These are phyloP conservation scores for Violaceomyces palustris DNA, from an alignment of 1,284 basidiomycete species.

Conservation along the genomic window DNA sequence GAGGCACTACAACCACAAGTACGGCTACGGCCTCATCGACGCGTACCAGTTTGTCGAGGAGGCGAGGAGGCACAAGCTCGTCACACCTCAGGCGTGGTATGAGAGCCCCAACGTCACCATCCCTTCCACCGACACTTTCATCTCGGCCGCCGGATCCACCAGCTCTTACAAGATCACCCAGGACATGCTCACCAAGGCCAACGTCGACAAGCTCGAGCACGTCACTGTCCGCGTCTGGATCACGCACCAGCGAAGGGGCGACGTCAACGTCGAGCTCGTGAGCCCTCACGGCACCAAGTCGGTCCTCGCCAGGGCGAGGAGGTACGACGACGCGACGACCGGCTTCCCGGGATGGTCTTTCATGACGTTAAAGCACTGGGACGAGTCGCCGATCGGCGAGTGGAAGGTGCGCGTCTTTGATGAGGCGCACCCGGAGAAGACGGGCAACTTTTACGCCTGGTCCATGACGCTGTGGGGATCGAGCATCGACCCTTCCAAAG, in stretches of 20 bases:
- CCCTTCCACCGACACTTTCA: slow-evolving; percentile 51
- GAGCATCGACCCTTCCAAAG: slow-evolving; percentile 67
- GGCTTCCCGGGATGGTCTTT: slow-evolving; percentile 94
- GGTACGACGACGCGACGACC: slow-evolving; percentile 64
- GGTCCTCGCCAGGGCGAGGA: slow-evolving; percentile 70
- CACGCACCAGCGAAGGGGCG: slow-evolving; percentile 75
- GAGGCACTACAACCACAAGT: slow-evolving; percentile 88
- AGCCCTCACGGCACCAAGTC: slow-evolving; percentile 84
- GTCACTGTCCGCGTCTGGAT: slow-evolving; percentile 92
- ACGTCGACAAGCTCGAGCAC: slow-evolving; percentile 86
- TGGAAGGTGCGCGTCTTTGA: slow-evolving; percentile 85
- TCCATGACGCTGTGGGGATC: slow-evolving; percentile 89
- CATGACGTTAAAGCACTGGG: slow-evolving; percentile 99
- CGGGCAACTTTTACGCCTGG: slow-evolving; percentile 84
- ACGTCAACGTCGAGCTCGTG: slow-evolving; percentile 82
- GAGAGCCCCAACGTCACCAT: slow-evolving; percentile 30
- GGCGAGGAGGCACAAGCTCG: slow-evolving; percentile 74
- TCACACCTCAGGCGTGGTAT: slow-evolving; percentile 88
- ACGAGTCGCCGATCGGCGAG: slow-evolving; percentile 82
- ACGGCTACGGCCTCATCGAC: slow-evolving; percentile 86
- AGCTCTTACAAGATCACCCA: slow-evolving; percentile 68
- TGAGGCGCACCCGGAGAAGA: slow-evolving; percentile 59
- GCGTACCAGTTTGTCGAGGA: slow-evolving; percentile 76
- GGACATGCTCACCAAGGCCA: slow-evolving; percentile 67
- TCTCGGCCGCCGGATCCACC: slow-evolving; percentile 65